phyloP scores from a whole-genome alignment of 139 green algal genomes.

The Nannochloris sp. region DNA sequence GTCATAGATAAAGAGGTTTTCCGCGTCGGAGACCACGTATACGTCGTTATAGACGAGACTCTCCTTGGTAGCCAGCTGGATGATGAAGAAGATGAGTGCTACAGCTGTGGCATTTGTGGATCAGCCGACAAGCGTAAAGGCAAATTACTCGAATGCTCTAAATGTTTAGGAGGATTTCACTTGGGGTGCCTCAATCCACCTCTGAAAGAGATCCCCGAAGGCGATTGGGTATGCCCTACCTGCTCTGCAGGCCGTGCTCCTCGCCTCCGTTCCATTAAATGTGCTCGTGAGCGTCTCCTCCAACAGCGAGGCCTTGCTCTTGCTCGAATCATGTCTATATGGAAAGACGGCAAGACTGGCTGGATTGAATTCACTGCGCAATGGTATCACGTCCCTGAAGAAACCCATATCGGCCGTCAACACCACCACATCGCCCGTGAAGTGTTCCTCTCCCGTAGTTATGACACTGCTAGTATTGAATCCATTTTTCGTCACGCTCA shows the following conservation, averaged over 20 bases:
- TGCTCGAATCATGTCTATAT: constrained; percentile 42
- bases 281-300: constrained; percentile 41
- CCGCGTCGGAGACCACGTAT: constrained; percentile 21
- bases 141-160: constrained; percentile 82
- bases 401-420: constrained; percentile 78
- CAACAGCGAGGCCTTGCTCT: constrained; percentile 36
- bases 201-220: constrained; percentile 65
- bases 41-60: constrained; percentile 25
- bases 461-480: constrained; percentile 36
- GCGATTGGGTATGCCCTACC: constrained; percentile 62
- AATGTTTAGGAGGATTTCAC: constrained; percentile 83
- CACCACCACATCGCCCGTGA: constrained; percentile 70
- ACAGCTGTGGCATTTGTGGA: constrained; percentile 19
- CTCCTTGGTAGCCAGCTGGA: neutral
- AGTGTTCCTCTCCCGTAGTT: constrained; percentile 60
- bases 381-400: constrained; percentile 78
- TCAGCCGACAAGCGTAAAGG: constrained; percentile 2
- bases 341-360: constrained; percentile 2
- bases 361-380: constrained; percentile 24
- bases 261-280: neutral
- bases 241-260: constrained; percentile 30
- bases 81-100: constrained; percentile 9
- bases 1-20: constrained; percentile 18
- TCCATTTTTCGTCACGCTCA: constrained; percentile 25
- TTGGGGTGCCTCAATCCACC: constrained; percentile 68